phyloP scores from a whole-genome alignment of 164 flowering plant species.

The Vitis rotundifolia region DNA sequence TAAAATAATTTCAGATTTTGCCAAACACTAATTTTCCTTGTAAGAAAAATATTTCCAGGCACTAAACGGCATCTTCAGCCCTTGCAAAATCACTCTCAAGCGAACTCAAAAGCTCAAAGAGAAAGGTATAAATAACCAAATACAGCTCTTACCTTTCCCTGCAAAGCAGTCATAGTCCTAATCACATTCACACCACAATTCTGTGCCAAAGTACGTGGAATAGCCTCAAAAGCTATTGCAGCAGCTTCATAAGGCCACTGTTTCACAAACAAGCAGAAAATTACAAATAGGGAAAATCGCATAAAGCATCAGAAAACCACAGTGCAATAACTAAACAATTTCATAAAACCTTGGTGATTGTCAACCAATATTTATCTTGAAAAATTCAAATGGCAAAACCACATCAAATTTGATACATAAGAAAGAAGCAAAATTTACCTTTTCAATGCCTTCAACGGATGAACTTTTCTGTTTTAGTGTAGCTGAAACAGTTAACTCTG shows the following conservation, averaged over 20 bases:
- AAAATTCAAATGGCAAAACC: too few relatives aligned
- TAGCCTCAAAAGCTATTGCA: conserved; percentile 96
- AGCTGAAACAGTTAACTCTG: conserved; percentile 95
- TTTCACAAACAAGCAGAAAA: neutral
- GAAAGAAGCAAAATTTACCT: conserved; percentile 40
- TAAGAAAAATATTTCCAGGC: too few relatives aligned
- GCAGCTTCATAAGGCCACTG: conserved; percentile 99
- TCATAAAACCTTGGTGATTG: too few relatives aligned
- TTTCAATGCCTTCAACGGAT: conserved; percentile 88
- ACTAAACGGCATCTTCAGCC: too few relatives aligned
- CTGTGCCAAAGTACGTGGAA: conserved; percentile 94
- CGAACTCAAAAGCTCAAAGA: too few relatives aligned
- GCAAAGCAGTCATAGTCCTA: conserved; percentile 93
- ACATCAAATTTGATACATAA: too few relatives aligned
- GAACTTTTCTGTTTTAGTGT: conserved; percentile 95
- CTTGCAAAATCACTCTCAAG: too few relatives aligned
- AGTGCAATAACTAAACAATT: too few relatives aligned
- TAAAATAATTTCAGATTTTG: too few relatives aligned
- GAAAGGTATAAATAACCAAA: too few relatives aligned
- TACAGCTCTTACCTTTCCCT: conserved; percentile 68
- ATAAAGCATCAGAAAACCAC: neutral
- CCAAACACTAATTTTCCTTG: too few relatives aligned
- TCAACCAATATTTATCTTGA: too few relatives aligned
- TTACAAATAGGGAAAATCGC: neutral
- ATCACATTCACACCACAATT: conserved; percentile 97